Evolutionary conservation across 257 asterid species (phyloP), one percentile per base, ranked within the genome.

Genomic region (Agastache rugosa): DNA sequence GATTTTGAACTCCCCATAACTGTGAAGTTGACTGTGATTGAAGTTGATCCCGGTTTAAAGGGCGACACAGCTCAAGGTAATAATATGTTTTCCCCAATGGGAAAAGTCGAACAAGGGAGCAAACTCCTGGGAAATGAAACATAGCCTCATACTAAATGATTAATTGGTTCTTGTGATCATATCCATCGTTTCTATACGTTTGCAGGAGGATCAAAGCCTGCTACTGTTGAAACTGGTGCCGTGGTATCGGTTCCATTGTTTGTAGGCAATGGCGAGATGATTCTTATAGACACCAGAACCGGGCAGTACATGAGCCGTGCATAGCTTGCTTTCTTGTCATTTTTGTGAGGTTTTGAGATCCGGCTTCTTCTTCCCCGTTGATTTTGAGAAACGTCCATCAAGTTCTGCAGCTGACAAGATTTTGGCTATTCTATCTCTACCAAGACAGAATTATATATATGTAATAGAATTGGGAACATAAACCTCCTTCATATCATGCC

Each of bases 61-160:
- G 98, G 99, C 34, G 99, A 95, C 91, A 95, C 99, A 0, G 99
- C 93, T 54, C 99, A 92, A 95, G 99, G 99, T 95, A 81, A 71
- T 55, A 56, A 11, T 72, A 35, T 17, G 65, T 67, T 35, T 29
- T 31, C 6, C 64, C 53, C 17, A 7, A 5, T 11, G 8, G n/a
- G 17, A 55, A 11, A 3, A 56, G 15, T 56, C 60, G 15, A 8
- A 20, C 11, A 20, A 19, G 71, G 47, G 47, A 42, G 17, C 37
- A 56, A 60, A 17, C 74, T 25, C 31, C 0, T 35, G 48, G 42
- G 5, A 29, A 4, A 25, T 55, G 63, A 22, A 27, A 41, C 47
- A 29, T 56, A 29, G 25, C 35, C 45, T 20, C 54, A 6, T 34
- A 39, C 50, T 19, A 45, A 29, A 31, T 12, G 53, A 62, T 39